Base-by-base conservation (phyloP, 1,284 basidiomycete species). In the Pseudozyma thailandica region DNA sequence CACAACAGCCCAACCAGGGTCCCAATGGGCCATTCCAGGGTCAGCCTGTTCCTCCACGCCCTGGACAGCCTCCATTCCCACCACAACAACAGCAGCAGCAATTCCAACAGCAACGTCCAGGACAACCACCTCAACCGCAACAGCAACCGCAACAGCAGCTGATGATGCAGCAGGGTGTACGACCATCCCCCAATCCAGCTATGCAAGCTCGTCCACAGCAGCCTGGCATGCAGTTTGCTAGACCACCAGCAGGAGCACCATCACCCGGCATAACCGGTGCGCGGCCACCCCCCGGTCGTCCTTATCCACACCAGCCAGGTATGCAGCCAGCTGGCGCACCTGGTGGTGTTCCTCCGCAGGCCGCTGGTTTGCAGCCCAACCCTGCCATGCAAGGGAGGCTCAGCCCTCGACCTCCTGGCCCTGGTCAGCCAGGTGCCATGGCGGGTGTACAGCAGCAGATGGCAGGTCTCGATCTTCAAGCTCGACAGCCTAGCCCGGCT, bases 391-490 rank as follows among this genome's bases (percentile, higher is more conserved):
- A 70, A 45, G 69, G 62, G 7, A 50, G 55, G 25, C 54, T 72
- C 18, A 61, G 62, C 42, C 69, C 69, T 35, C 57, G 62, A 33
- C 69, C 71, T 10, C 49, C 60, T 25, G 47, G 52, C 28, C 49
- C 60, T 25, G 47, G 52, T 30, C 62, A 64, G 30, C 54, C 53
- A 16, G 59, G 48, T 21, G 41, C 42, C 6, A 46, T 52, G 37
- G 61, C 50, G 4, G 41, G 46, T 12, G 39, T 63, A 20, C 53
- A 68, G 33, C 48, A 66, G 15, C 74, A 74, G 30, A 75, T 78
- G 74, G 69, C 60, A 2, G 54, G 42, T 4, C 56, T 77, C 26
- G 64, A 73, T 33, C 54, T 78, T 12, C 59, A 66, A 30, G 52
- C 49, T 28, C 56, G 50, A 18, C 72, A 64, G 21, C 58, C 61